Base-by-base conservation (phyloP, 176 grass and related monocot species). In the Avena insularis region DNA sequence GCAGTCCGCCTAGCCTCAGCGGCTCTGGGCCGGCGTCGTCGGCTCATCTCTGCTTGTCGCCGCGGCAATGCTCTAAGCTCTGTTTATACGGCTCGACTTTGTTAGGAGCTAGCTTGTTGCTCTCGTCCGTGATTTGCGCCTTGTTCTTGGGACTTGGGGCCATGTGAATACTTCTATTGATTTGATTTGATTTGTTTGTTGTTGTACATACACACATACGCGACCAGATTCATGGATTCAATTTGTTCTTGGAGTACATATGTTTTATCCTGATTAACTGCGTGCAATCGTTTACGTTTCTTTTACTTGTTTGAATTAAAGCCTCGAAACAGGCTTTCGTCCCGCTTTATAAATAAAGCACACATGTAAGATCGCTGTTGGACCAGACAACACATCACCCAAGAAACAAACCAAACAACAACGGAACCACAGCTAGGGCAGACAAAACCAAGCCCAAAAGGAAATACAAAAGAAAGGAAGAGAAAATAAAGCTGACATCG, bases 21-120 rank as follows among this genome's bases (percentile, higher is more conserved):
- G 85, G 73, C 75, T 74, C 85, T 90, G 85, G 89, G 27, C 84
- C 33, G n/a, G 65, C 89, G 47, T 90, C 75, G 47, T 57, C 8
- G 66, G 35, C 2, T 83, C 80, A 57, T 75, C 80, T 14, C 57
- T 91, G 47, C 85, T 91, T 9, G 80, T 76, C 57, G 89, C 75
- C 1, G 80, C 36, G 31, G 75, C 48, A 75, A 47, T 84, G 85
- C 80, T 91, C 55, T 40, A 74, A 45, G 15, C 50, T 15, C 43
- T 3, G 11, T 27, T 63, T 4, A 11, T 63, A 58, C 7, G 54
- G 16, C 2, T 51, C 49, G 49, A 51, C 19, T 7, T 5, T 74
- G 54, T 54, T 56, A 56, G 54, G 54, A 56, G 54, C 19, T 77
- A 89, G 70, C 19, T 9, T 36, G 35, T 10, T 57, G 29, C n/a